These are phyloP conservation scores for Chloranthus sessilifolius DNA, from an alignment of 164 flowering plant genomes.

Conservation along the genomic window DNA sequence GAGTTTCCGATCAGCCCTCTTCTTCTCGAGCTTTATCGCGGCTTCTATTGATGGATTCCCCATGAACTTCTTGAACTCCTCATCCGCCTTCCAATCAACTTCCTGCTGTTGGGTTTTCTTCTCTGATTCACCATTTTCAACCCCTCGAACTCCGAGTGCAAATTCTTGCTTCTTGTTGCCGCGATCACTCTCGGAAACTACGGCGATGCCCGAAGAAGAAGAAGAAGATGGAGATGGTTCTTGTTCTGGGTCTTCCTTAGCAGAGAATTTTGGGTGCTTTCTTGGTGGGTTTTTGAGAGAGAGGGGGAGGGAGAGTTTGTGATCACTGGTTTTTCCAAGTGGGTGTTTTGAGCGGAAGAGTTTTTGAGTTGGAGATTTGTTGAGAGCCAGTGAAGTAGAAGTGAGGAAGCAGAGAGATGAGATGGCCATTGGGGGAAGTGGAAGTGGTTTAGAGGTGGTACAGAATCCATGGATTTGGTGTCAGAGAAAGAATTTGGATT, in stretches of 20 bases:
- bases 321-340: neutral
- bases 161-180: neutral
- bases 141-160: neutral
- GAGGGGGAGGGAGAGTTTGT: neutral
- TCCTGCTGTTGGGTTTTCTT: slow-evolving; percentile 45
- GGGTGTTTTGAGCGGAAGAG: slow-evolving; percentile 7
- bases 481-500: neutral
- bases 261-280: neutral
- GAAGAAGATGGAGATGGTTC: slow-evolving; percentile 10
- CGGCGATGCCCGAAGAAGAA: slow-evolving; percentile 8
- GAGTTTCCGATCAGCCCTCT: slow-evolving; percentile 83
- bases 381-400: neutral
- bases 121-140: slow-evolving; percentile 6
- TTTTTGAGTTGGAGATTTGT: neutral
- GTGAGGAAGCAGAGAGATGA: neutral
- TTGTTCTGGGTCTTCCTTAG: slow-evolving; percentile 1
- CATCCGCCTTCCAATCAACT: slow-evolving; percentile 85
- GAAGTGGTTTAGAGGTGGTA: neutral
- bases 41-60: slow-evolving; percentile 96
- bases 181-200: neutral
- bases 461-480: slow-evolving; percentile 5
- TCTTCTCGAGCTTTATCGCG: slow-evolving; percentile 92
- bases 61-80: slow-evolving; percentile 96
- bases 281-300: neutral
- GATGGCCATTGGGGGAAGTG: neutral